Percentiles rank a stretch among this genome's conserved stretches.
These are phyloP conservation scores for Lentinula sp. DNA, from an alignment of 768 basidiomycete genomes.

Conservation along the genomic window DNA sequence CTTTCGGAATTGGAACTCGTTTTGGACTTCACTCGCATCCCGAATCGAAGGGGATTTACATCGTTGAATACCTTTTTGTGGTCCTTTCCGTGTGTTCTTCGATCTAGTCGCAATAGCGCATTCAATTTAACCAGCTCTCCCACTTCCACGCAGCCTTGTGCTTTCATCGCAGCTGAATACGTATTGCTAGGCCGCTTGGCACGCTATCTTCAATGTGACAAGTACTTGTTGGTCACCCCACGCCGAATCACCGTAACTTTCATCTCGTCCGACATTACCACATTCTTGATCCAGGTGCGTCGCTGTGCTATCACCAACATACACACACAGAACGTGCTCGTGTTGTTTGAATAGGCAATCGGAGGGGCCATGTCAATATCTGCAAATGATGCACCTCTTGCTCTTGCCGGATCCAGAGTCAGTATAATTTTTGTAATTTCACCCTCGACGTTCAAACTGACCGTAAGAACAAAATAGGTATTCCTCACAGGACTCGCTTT, in stretches of 20 bases:
- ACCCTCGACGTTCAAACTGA: not conserved
- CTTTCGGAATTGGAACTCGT: conserved; percentile 48
- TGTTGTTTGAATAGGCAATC: conserved; percentile 17
- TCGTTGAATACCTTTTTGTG: conserved; percentile 52
- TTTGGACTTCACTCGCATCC: conserved; percentile 50
- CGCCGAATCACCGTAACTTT: conserved; percentile 39
- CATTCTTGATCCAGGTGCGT: conserved; percentile 46
- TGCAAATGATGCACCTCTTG: conserved; percentile 11
- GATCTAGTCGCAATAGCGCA: not conserved
- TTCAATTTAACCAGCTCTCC: not conserved
- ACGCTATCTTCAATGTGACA: conserved; percentile 26
- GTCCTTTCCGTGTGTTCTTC: conserved; percentile 43
- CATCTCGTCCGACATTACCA: conserved; percentile 43
- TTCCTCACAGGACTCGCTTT: conserved; percentile 53
- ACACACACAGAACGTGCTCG: not conserved
- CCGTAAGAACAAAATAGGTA: conserved; percentile 22
- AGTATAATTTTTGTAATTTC: conserved; percentile 1
- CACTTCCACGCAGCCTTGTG: conserved; percentile 39
- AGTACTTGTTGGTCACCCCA: conserved; percentile 34
- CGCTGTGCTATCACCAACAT: not conserved
- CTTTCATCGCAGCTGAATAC: conserved; percentile 52
- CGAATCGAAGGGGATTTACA: conserved; percentile 47
- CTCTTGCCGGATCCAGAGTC: conserved; percentile 21
- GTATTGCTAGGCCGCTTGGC: conserved; percentile 47
- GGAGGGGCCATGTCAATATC: conserved; percentile 30